Conservation (phyloP, 2,329 filamentous ascomycete species). For the Cryphonectria carpinicola region DNA sequence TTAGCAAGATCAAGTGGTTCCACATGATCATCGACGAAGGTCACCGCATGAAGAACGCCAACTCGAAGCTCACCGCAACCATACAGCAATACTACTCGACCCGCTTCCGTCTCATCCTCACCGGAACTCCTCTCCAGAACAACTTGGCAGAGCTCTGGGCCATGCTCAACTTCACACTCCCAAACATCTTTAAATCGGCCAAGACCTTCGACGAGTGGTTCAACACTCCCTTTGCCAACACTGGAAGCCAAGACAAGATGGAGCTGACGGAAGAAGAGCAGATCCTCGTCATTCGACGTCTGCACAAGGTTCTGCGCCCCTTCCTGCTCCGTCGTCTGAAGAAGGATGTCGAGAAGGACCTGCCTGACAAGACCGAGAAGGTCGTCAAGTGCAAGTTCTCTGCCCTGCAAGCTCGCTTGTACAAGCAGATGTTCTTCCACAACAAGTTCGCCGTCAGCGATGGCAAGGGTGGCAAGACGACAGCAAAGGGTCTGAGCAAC, state of each 20-base stretch:
- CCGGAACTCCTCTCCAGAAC: conserved; percentile 96
- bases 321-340: conserved; percentile 98
- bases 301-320: conserved; percentile 95
- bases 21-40: conserved; percentile 99
- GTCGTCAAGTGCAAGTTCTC: conserved; percentile 99
- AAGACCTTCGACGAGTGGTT: conserved; percentile 99
- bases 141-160: conserved; percentile 96
- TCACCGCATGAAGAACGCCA: conserved; percentile 98
- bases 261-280: conserved; percentile 99
- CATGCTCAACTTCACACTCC: conserved; percentile 96
- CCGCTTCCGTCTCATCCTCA: conserved; percentile 93
- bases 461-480: conserved; percentile 92
- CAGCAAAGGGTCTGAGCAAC: conserved; percentile 93
- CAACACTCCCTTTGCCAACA: conserved; percentile 99
- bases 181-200: conserved; percentile 98
- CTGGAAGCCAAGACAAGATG: conserved; percentile 97
- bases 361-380: conserved; percentile 98
- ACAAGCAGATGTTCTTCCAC: conserved; percentile 96
- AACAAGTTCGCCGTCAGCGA: conserved; percentile 95
- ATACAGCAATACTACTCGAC: conserved; percentile 95
- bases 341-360: conserved; percentile 98
- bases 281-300: conserved; percentile 93
- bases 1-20: conserved; percentile 99
- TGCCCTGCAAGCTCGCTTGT: conserved; percentile 86
- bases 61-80: conserved; percentile 93